Evolutionary conservation across 106 monocot species (phyloP), one percentile per base, ranked within the genome.

Genomic region (Dioscorea zingiberensis): DNA sequence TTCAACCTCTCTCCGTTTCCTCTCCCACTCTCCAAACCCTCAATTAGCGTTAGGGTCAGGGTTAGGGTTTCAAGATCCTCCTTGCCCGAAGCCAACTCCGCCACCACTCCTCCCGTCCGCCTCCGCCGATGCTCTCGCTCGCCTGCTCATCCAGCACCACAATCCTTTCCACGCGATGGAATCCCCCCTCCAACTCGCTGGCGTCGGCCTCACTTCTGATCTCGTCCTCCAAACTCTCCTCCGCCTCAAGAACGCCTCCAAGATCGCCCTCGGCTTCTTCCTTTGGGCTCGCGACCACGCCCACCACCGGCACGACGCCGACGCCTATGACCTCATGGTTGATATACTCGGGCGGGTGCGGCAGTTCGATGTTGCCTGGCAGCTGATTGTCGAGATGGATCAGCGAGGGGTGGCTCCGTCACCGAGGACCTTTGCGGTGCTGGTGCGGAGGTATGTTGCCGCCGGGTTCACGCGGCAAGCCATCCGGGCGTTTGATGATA

Each of bases 101-200:
- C 75, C 84, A 22, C 18, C 74, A 3, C 22, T 83, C 24, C 38
- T 27, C 10, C 76, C 79, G 22, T 91, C 64, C 38, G 27, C 68
- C 8, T 68, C 66, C 26, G 97, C 95, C 56, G 88, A 88, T 62
- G 27, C 72, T 13, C 78, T 98, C 66, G 56, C 97, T 48, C 65
- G 58, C 63, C 76, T 98, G 54, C 81, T 98, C n/a, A 62, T 92
- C 70, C 26, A 59, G 18, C 88, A 92, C 71, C 88, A 98, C 88
- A 98, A 98, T 74, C 97, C 97, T 57, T 98, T 83, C 86, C 97
- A 98, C 77, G 74, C 92, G 19, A 60, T 76, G 66, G 92, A 98
- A 62, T 92, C 97, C 68, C 63, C 97, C 49, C 83, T 89, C 68
- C 83, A 98, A 67, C 72, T 92, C 69, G 47, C 66, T 53, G 88